Evolutionary conservation across 2,329 filamentous ascomycete genomes (phyloP).

Genomic region (Dactylellina leptospora): DNA sequence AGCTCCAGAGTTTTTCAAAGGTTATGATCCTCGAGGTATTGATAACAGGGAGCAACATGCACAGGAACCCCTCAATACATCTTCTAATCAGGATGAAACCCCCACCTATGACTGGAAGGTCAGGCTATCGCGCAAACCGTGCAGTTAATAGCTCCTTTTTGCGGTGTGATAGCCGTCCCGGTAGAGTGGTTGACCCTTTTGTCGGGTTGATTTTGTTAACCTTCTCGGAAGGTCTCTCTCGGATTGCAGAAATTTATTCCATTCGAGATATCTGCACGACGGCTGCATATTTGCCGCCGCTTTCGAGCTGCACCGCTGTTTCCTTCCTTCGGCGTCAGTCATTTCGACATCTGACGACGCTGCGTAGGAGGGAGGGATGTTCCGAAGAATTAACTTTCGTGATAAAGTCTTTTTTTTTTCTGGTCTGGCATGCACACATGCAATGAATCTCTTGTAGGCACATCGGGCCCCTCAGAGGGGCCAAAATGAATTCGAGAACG

Average conservation of each 20-base stretch:
- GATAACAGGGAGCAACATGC: slow-evolving; percentile 5
- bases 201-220: neutral
- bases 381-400: neutral
- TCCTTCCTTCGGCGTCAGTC: neutral
- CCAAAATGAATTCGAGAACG: too few relatives aligned
- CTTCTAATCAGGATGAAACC: slow-evolving; percentile 51
- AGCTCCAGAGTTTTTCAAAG: neutral
- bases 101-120: slow-evolving; percentile 27
- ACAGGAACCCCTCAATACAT: slow-evolving; percentile 21
- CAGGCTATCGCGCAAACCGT: slow-evolving; percentile 40
- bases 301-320: neutral
- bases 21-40: slow-evolving; percentile 6
- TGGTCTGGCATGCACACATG: too few relatives aligned
- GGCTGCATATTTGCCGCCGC: slow-evolving; percentile 27
- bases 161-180: slow-evolving; percentile 13
- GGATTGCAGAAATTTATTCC: slow-evolving; percentile 12
- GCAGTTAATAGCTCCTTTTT: slow-evolving; percentile 22
- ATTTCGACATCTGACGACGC: neutral
- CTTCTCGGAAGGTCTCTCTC: neutral
- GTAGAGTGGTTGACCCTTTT: slow-evolving; percentile 21
- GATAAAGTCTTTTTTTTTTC: too few relatives aligned
- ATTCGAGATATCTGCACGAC: slow-evolving; percentile 33
- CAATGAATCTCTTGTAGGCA: too few relatives aligned
- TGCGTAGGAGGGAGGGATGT: neutral
- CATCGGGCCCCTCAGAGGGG: too few relatives aligned